These are phyloP conservation scores for Eremochloa ophiuroides DNA, from an alignment of 176 grass and related monocot species.

Conservation along the genomic window DNA sequence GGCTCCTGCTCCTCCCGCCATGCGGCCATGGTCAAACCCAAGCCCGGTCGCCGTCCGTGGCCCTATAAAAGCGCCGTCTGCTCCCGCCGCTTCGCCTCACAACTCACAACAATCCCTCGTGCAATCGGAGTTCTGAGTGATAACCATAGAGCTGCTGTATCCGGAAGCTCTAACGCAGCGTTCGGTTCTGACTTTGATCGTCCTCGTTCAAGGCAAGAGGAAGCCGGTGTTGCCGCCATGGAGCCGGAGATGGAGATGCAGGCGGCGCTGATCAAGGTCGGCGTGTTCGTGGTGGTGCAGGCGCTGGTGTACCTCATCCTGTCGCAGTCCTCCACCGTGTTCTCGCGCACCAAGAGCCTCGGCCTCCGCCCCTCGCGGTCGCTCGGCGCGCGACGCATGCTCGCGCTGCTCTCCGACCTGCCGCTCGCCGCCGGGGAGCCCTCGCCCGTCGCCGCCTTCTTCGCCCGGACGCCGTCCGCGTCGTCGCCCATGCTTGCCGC, in stretches of 20 bases:
- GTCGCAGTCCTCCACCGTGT: conserved; percentile 54
- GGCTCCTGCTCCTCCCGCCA: no score
- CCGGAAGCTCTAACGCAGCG: no score
- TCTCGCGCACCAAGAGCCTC: conserved; percentile 41
- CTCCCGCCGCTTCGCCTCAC: neutral
- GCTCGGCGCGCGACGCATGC: conserved; percentile 43
- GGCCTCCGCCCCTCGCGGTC: conserved; percentile 24
- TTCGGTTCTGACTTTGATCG: neutral
- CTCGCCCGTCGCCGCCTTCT: conserved; percentile 24
- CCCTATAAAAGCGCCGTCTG: neutral
- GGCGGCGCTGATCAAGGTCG: conserved; percentile 43
- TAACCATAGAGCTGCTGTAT: no score
- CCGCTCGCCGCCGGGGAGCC: conserved; percentile 35
- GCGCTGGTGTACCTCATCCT: conserved; percentile 77
- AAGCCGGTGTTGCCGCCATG: neutral
- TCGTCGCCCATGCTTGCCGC: neutral
- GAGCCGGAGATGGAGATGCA: conserved; percentile 29
- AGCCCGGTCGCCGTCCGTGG: neutral
- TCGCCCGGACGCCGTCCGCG: neutral
- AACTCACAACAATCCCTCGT: no score
- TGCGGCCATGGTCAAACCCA: conserved; percentile 7
- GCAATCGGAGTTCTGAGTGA: no score
- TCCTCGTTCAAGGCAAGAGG: neutral
- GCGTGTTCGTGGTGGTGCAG: conserved; percentile 67
- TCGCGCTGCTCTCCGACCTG: conserved; percentile 48